A percentile compares a stretch with the other conserved stretches of the same genome.
phyloP scores from a whole-genome alignment of 768 basidiomycete genomes.

The Mycena chlorophos region DNA sequence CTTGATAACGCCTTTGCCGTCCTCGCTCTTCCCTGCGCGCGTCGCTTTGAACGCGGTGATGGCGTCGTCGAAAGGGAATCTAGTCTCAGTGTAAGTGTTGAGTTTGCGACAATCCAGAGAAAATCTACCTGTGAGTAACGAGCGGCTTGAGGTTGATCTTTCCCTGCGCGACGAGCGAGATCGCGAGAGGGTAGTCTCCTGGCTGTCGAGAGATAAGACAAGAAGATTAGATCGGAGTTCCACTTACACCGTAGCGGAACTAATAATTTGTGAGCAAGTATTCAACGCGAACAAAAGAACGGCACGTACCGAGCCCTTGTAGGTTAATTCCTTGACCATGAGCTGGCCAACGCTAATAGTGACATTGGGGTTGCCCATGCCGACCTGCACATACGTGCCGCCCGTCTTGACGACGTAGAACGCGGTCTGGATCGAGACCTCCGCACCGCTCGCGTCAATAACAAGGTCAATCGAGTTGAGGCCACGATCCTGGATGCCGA shows the following conservation, averaged over 20 bases:
- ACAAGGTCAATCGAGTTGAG: conserved; percentile 76
- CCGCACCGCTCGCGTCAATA: conserved; percentile 90
- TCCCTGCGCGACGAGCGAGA: conserved; percentile 79
- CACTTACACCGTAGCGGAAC: conserved; percentile 83
- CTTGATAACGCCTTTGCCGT: conserved; percentile 89
- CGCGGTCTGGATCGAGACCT: conserved; percentile 87
- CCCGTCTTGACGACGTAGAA: conserved; percentile 74
- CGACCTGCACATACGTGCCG: conserved; percentile 79
- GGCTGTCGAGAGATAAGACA: conserved; percentile 45
- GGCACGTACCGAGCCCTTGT: conserved; percentile 66
- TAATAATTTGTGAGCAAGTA: not conserved
- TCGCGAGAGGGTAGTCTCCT: conserved; percentile 83
- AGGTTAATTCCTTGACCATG: conserved; percentile 73
- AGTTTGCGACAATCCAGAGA: not conserved
- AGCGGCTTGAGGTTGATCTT: conserved; percentile 85
- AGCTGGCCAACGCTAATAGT: conserved; percentile 70
- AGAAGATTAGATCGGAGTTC: not conserved
- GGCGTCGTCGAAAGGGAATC: conserved; percentile 77
- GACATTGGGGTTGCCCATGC: conserved; percentile 81
- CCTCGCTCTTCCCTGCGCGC: conserved; percentile 73
- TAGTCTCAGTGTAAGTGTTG: conserved; percentile 25
- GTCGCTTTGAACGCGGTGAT: conserved; percentile 81
- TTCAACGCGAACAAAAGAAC: no score
- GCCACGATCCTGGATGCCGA: conserved; percentile 74
- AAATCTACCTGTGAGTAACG: conserved; percentile 76